Percentiles rank a stretch among this genome's conserved stretches.
Conservation (phyloP, 345 rosid genomes). For the Hirschfeldia incana region DNA sequence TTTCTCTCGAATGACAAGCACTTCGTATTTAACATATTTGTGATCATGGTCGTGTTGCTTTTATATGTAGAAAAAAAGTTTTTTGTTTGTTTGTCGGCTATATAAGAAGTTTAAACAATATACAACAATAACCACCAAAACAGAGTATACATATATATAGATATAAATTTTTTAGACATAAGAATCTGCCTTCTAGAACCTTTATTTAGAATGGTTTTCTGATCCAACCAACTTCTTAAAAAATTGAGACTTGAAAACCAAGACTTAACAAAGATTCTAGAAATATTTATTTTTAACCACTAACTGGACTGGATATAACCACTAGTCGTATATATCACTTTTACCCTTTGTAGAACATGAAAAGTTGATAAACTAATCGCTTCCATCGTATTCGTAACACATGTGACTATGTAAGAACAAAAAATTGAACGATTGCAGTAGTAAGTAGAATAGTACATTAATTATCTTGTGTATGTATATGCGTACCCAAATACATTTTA, state of each 20-base stretch:
- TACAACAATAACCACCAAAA: constrained; percentile 26
- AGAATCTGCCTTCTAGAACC: constrained; percentile 33
- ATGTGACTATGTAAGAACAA: constrained; percentile 6
- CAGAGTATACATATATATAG: neutral
- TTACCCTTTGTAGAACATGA: neutral
- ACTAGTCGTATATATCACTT: neutral
- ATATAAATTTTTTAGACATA: neutral
- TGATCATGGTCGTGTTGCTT: constrained; percentile 25
- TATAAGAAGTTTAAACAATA: neutral
- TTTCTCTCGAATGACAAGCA: constrained; percentile 8
- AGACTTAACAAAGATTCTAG: neutral
- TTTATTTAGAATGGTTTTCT: constrained; percentile 19
- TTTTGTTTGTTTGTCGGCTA: too few relatives aligned
- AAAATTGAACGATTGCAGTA: neutral
- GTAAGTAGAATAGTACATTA: neutral
- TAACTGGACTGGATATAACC: neutral
- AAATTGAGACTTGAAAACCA: constrained; percentile 23
- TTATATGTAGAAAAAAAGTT: neutral
- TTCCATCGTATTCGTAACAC: neutral
- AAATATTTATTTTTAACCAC: neutral
- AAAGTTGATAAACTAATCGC: neutral
- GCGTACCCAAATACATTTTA: neutral
- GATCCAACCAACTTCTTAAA: constrained; percentile 27
- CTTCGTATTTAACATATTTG: constrained; percentile 15
- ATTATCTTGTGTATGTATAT: neutral